Evolutionary conservation across 2,329 filamentous ascomycete genomes (phyloP).

Genomic region (Aspergillus japonicus): DNA sequence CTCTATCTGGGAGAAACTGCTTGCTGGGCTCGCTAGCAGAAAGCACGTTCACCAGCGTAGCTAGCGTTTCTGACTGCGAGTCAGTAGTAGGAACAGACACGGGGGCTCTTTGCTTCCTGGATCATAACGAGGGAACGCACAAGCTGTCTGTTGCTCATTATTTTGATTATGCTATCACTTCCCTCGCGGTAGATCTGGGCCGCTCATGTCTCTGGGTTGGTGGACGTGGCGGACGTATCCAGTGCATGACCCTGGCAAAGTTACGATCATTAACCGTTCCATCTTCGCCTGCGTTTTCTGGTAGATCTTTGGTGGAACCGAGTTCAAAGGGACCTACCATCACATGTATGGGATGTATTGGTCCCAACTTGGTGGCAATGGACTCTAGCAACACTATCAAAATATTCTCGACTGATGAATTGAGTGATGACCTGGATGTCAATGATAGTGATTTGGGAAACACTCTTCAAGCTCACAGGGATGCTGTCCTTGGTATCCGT

Average conservation of each 20-base stretch:
- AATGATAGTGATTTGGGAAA: slow-evolving; percentile 24
- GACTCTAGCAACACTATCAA: slow-evolving; percentile 75
- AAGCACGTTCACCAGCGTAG: slow-evolving; percentile 76
- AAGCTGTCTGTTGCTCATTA: slow-evolving; percentile 66
- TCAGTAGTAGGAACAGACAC: slow-evolving; percentile 83
- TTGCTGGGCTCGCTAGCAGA: slow-evolving; percentile 79
- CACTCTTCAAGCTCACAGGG: slow-evolving; percentile 56
- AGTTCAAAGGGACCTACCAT: slow-evolving; percentile 44
- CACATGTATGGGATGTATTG: slow-evolving; percentile 67
- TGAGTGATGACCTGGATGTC: slow-evolving; percentile 31
- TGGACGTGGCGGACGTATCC: slow-evolving; percentile 61
- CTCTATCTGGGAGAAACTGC: slow-evolving; percentile 82
- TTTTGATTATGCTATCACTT: slow-evolving; percentile 66
- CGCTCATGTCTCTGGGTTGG: slow-evolving; percentile 64
- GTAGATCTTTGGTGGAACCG: slow-evolving; percentile 21
- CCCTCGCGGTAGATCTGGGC: slow-evolving; percentile 60
- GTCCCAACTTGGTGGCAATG: slow-evolving; percentile 68
- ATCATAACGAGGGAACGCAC: slow-evolving; percentile 71
- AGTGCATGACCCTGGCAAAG: slow-evolving; percentile 46
- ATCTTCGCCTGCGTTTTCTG: slow-evolving; percentile 25
- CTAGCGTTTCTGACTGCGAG: slow-evolving; percentile 67
- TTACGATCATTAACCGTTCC: slow-evolving; percentile 34
- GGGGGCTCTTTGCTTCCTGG: slow-evolving; percentile 84
- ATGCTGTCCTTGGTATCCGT: slow-evolving; percentile 68
- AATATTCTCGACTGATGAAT: slow-evolving; percentile 50